Evolutionary conservation across 495 filamentous ascomycete genomes (phyloP), one percentile per base, ranked within the genome.

Genomic region (Staphylotrichum longicolle): DNA sequence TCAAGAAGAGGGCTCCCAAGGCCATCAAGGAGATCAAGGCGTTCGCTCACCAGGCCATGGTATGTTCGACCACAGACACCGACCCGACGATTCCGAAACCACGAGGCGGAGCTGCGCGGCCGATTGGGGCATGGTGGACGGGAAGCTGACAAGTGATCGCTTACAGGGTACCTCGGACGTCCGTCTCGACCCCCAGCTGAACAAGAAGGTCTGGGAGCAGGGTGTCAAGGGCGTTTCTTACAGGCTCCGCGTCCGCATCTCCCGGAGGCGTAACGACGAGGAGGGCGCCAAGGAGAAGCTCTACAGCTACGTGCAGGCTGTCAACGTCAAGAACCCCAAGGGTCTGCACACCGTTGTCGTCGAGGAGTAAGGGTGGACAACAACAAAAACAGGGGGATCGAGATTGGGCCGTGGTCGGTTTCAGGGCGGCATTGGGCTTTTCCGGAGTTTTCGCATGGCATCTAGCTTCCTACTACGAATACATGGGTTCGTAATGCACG

Each of bases 151-250:
- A 55, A 54, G 48, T 52, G 58, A 58, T 54, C 49, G 47, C 30
- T 52, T 68, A 54, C 66, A 98, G 94, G 94, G 94, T 76, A 99
- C 94, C 78, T 81, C 86, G 73, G 94, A 99, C 77, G 94, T 99
- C 82, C 94, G 94, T 68, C 79, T 99, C 75, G 94, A 98, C 83
- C 94, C 94, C 66, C 89, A 91, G 78, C 83, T 99, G 67, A 99
- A 99, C 87, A 99, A 99, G 89, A 97, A 99, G 85, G 93, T 99
- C 80, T 99, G 94, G 94, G 95, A 99, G 80, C 84, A 89, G 74
- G 94, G 94, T 78, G 86, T 99, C 82, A 97, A 97, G 86, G 95
- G 95, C 73, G 92, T 96, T 66, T 91, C 93, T 57, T 98, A 88
- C 88, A 86, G 94, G 77, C 85, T 99, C 66, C 93, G 94, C 72